Evolutionary conservation across 805 yeast species (phyloP).

Genomic region (Ogataea neopini): DNA sequence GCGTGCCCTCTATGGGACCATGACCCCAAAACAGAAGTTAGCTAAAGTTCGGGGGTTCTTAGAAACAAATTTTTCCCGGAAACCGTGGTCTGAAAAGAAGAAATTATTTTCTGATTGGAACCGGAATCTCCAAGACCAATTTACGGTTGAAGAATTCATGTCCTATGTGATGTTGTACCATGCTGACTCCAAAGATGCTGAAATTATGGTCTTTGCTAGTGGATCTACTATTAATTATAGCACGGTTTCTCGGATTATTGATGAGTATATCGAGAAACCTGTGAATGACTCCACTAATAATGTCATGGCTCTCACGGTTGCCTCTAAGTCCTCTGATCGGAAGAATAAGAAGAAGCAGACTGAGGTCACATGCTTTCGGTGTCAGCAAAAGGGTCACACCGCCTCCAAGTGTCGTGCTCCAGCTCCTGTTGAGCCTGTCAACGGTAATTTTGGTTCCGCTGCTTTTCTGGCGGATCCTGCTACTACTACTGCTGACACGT

Average conservation of each 20-base stretch:
- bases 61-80: not conserved
- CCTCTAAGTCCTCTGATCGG: not conserved
- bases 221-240: not conserved
- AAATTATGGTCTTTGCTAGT: constrained; percentile 2
- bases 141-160: not conserved
- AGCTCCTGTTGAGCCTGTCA: not conserved
- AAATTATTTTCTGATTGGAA: not conserved
- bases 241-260: not conserved
- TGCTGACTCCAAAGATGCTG: not conserved
- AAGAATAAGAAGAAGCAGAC: constrained; percentile 2
- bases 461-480: constrained; percentile 1
- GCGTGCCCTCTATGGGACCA: not conserved
- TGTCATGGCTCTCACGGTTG: constrained; percentile 1
- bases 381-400: constrained; percentile 4
- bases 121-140: not conserved
- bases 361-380: not conserved
- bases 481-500: not conserved
- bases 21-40: not conserved
- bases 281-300: not conserved
- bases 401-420: constrained; percentile 1
- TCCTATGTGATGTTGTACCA: not conserved
- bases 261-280: too few species aligned
- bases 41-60: not conserved
- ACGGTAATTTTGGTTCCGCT: not conserved
- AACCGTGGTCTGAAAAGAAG: not conserved